Conservation (phyloP, 2,329 filamentous ascomycete species). For the Xylariaceae sp. region DNA sequence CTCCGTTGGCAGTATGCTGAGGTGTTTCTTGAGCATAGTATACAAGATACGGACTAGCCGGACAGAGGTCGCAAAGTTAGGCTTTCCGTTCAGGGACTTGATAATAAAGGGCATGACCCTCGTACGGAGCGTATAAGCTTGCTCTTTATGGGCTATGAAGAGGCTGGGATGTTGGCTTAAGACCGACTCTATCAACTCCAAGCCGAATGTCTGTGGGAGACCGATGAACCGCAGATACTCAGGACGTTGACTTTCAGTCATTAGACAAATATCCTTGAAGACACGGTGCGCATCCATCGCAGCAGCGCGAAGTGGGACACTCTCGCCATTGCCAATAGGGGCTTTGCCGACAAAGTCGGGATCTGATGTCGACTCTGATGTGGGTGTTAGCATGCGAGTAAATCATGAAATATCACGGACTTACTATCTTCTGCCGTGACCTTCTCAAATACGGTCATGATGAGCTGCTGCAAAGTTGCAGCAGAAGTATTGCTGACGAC, state of each 20-base stretch:
- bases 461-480: conserved; percentile 90
- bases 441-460: conserved; percentile 90
- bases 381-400: conserved; percentile 1
- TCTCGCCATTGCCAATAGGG: conserved; percentile 55
- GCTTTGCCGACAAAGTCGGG: conserved; percentile 61
- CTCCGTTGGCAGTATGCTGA: conserved; percentile 68
- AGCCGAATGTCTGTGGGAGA: conserved; percentile 73
- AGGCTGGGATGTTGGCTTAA: conserved; percentile 78
- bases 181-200: conserved; percentile 89
- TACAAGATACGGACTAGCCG: conserved; percentile 78
- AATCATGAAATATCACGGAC: conserved; percentile 22
- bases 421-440: conserved; percentile 74
- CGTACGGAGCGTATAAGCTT: conserved; percentile 69
- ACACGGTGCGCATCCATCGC: conserved; percentile 83
- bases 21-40: conserved; percentile 71
- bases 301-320: conserved; percentile 62
- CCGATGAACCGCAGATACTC: conserved; percentile 75
- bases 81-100: conserved; percentile 68
- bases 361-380: conserved; percentile 42
- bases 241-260: conserved; percentile 78
- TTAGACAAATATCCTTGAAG: conserved; percentile 82
- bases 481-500: conserved; percentile 94
- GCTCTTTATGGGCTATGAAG: conserved; percentile 73
- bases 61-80: conserved; percentile 76
- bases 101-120: conserved; percentile 80